These are phyloP conservation scores for Rhodotorula sp. DNA, from an alignment of 1,284 basidiomycete species.

Conservation along the genomic window DNA sequence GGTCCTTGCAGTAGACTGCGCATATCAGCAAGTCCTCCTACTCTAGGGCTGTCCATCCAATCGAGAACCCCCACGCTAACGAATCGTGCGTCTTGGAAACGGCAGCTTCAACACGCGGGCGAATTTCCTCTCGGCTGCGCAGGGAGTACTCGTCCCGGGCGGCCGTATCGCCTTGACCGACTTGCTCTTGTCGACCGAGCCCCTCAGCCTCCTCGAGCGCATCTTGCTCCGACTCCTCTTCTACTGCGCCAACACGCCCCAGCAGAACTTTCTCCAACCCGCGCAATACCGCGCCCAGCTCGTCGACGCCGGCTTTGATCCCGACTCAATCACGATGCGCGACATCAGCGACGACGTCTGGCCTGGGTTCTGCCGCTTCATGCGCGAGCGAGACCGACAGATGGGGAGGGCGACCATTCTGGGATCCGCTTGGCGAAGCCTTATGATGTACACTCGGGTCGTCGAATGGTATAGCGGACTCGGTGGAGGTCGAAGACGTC, in stretches of 20 bases:
- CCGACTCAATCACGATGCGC: conserved; percentile 3
- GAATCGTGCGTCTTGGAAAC: too few species aligned
- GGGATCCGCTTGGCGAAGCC: conserved; percentile 7
- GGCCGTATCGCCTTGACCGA: conserved; percentile 18
- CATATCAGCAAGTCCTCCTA: conserved; percentile 12
- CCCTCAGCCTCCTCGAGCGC: not conserved
- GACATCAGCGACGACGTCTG: conserved; percentile 22
- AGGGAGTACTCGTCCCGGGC: not conserved
- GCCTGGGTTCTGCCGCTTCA: conserved; percentile 19
- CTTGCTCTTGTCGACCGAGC: conserved; percentile 11
- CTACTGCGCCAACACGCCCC: conserved; percentile 17
- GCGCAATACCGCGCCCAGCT: not conserved
- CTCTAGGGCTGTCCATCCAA: too few species aligned
- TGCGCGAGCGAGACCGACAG: not conserved
- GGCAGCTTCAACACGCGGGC: conserved; percentile 24
- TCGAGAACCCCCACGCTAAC: too few species aligned
- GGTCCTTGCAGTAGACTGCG: conserved; percentile 26
- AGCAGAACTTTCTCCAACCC: conserved; percentile 11
- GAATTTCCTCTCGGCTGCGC: conserved; percentile 8
- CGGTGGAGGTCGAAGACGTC: not conserved
- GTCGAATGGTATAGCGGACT: conserved; percentile 27
- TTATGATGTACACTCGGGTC: conserved; percentile 21
- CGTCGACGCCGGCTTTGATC: conserved; percentile 5
- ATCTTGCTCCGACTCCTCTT: conserved; percentile 28
- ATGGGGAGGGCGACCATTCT: conserved; percentile 6